Evolutionary conservation across 1,284 basidiomycete genomes (phyloP).

Genomic region (Leccinum pseudoinsigne): DNA sequence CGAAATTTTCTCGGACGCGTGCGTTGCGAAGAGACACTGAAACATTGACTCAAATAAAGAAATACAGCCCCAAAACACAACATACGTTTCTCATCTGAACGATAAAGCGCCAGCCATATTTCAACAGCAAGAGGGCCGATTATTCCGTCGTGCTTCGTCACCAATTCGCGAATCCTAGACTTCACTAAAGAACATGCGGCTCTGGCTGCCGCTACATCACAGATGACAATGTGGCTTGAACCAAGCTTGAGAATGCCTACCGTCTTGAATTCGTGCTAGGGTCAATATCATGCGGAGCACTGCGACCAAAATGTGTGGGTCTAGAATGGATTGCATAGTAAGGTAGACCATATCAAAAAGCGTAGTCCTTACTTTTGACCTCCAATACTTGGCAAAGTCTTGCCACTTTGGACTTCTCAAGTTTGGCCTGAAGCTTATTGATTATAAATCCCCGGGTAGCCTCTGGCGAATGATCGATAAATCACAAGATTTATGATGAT

Average conservation of each 20-base stretch:
- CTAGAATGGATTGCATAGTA: not conserved
- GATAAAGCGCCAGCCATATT: not conserved
- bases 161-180: slow-evolving; percentile 17
- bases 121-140: not conserved
- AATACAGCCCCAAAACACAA: not conserved
- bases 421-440: slow-evolving; percentile 9
- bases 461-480: slow-evolving; percentile 11
- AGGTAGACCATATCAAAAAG: not conserved
- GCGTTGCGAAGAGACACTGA: slow-evolving; percentile 11
- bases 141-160: slow-evolving; percentile 1
- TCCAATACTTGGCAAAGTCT: slow-evolving; percentile 19
- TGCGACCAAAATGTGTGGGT: not conserved
- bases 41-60: not conserved
- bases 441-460: slow-evolving; percentile 6
- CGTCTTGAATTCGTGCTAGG: not conserved
- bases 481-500: not conserved
- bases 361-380: not conserved
- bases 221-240: too few relatives aligned
- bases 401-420: not conserved
- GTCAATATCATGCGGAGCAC: not conserved
- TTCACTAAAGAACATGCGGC: slow-evolving; percentile 7
- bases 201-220: not conserved
- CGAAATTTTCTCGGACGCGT: too few relatives aligned
- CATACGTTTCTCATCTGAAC: too few relatives aligned
- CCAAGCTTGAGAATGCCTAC: too few relatives aligned